Conservation (phyloP, 2,329 filamentous ascomycete species). For the Aspergillus luchuensis region DNA sequence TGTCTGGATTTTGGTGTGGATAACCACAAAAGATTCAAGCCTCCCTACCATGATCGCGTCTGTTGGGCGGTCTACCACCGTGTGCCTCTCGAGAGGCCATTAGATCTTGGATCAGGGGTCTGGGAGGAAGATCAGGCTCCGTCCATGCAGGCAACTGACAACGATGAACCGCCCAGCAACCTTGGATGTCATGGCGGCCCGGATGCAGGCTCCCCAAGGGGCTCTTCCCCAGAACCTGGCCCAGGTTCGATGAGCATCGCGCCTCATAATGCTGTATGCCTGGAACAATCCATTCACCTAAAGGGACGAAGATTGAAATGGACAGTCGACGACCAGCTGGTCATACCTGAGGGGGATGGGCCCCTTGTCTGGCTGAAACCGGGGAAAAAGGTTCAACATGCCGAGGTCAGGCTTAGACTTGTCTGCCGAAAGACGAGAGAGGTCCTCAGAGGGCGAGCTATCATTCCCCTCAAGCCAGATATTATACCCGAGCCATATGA, state of each 20-base stretch:
- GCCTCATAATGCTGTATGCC: neutral
- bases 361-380: conserved; percentile 14
- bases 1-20: neutral
- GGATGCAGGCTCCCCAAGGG: neutral
- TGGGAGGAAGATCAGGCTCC: neutral
- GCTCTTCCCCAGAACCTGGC: neutral
- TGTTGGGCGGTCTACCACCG: conserved; percentile 22
- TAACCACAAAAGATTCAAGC: no score
- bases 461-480: conserved; percentile 13
- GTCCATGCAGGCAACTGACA: neutral
- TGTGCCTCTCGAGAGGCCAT: conserved; percentile 9
- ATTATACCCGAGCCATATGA: neutral
- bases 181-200: neutral
- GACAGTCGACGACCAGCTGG: conserved; percentile 12
- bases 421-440: conserved; percentile 16
- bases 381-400: conserved; percentile 14
- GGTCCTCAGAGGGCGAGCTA: conserved; percentile 14
- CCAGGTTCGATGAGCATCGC: neutral
- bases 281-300: conserved; percentile 14
- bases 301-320: conserved; percentile 14
- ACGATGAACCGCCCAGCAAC: neutral
- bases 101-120: neutral
- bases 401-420: conserved; percentile 14
- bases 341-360: neutral
- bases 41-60: no score